A percentile compares a stretch with the other conserved stretches of the same genome.
Evolutionary conservation across 2,329 filamentous ascomycete species (phyloP).

Genomic region (Penicillium frequentans): DNA sequence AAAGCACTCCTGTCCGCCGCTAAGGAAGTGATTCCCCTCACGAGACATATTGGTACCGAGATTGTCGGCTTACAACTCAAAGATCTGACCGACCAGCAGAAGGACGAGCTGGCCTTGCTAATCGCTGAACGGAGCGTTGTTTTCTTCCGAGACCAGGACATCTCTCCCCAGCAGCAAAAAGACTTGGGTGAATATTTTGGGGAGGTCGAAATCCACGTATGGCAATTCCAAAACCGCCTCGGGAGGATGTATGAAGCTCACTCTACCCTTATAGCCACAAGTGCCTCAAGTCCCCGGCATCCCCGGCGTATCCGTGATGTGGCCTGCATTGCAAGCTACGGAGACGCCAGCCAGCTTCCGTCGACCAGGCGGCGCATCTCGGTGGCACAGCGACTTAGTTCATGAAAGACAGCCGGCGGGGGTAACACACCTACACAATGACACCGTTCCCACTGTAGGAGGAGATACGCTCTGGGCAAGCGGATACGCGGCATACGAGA

Average conservation of each 20-base stretch:
- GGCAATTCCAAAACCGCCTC: not conserved
- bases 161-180: slow-evolving; percentile 63
- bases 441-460: slow-evolving; percentile 63
- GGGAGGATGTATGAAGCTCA: not conserved
- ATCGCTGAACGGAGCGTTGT: slow-evolving; percentile 66
- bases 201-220: slow-evolving; percentile 67
- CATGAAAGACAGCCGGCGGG: slow-evolving; percentile 71
- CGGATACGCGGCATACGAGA: slow-evolving; percentile 71
- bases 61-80: slow-evolving; percentile 65
- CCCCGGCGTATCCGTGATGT: slow-evolving; percentile 65
- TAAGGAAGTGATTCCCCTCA: slow-evolving; percentile 63
- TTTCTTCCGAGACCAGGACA: slow-evolving; percentile 64
- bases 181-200: slow-evolving; percentile 64
- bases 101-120: slow-evolving; percentile 62
- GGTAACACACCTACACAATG: slow-evolving; percentile 69
- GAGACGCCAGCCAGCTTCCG: slow-evolving; percentile 64
- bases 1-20: slow-evolving; percentile 61
- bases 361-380: slow-evolving; percentile 64
- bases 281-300: slow-evolving; percentile 69
- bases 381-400: slow-evolving; percentile 71
- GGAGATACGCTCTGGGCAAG: slow-evolving; percentile 73
- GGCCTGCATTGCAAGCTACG: slow-evolving; percentile 66
- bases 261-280: slow-evolving; percentile 56
- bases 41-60: slow-evolving; percentile 63
- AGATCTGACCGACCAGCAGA: slow-evolving; percentile 59